Evolutionary conservation across 2,329 filamentous ascomycete species (phyloP).

Genomic region (Periconia sp.): DNA sequence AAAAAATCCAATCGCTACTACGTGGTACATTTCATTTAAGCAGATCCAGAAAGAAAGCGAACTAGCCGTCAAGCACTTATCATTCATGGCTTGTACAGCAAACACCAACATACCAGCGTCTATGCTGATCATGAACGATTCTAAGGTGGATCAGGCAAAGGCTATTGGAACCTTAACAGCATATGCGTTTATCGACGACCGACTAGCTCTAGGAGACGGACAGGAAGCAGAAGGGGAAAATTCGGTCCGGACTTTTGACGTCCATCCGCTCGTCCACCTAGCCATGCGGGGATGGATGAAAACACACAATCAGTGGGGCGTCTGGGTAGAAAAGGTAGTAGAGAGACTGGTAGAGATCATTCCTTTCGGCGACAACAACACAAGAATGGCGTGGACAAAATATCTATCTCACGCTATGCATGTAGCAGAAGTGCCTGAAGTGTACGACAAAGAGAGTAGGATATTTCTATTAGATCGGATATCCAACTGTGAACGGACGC

Average conservation of each 20-base stretch:
- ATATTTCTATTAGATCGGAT: slow-evolving; percentile 10
- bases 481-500: slow-evolving; percentile 7
- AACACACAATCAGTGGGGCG: slow-evolving; percentile 15
- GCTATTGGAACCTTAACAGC: slow-evolving; percentile 40
- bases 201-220: background rate
- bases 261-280: slow-evolving; percentile 46
- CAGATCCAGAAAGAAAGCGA: slow-evolving; percentile 36
- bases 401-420: slow-evolving; percentile 39
- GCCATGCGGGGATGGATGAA: slow-evolving; percentile 42
- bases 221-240: slow-evolving; percentile 2
- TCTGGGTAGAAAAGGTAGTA: slow-evolving; percentile 20
- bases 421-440: slow-evolving; percentile 7
- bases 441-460: background rate
- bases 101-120: slow-evolving; percentile 39
- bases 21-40: slow-evolving; percentile 46
- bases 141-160: slow-evolving; percentile 23
- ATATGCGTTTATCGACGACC: slow-evolving; percentile 39
- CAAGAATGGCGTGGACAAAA: slow-evolving; percentile 24
- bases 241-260: slow-evolving; percentile 21
- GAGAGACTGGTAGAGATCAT: slow-evolving; percentile 29
- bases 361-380: slow-evolving; percentile 17
- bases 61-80: slow-evolving; percentile 40
- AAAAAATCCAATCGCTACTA: no score
- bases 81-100: slow-evolving; percentile 42
- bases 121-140: slow-evolving; percentile 31